Evolutionary conservation across 2,329 filamentous ascomycete genomes (phyloP).

Genomic region (Cyclaneusma minus): DNA sequence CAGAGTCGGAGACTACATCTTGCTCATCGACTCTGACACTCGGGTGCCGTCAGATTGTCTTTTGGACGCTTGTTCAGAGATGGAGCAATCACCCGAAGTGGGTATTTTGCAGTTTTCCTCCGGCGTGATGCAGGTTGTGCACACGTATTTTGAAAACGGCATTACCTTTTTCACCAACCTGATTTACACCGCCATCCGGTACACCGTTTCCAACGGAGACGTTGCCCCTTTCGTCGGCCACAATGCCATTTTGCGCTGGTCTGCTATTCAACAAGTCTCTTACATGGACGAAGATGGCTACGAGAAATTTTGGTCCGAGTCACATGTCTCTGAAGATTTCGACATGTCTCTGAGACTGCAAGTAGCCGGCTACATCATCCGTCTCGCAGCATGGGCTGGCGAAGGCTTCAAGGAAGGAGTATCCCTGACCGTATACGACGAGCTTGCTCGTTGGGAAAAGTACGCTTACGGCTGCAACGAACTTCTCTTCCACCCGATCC

Average conservation of each 20-base stretch:
- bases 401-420: conserved; percentile 75
- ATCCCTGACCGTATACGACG: conserved; percentile 71
- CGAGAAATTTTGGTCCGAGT: conserved; percentile 72
- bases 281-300: conserved; percentile 56
- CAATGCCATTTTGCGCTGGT: conserved; percentile 63
- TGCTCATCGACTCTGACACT: conserved; percentile 66
- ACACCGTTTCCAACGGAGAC: conserved; percentile 62
- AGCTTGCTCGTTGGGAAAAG: conserved; percentile 75
- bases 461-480: conserved; percentile 77
- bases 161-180: conserved; percentile 61
- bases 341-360: conserved; percentile 69
- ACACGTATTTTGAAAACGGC: conserved; percentile 57
- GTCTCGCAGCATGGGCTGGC: conserved; percentile 56
- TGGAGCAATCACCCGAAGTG: conserved; percentile 66
- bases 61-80: conserved; percentile 65
- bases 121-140: conserved; percentile 64
- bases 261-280: conserved; percentile 57
- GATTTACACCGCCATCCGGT: conserved; percentile 63
- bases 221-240: conserved; percentile 71
- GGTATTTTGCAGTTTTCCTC: conserved; percentile 67
- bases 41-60: conserved; percentile 65
- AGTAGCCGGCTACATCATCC: conserved; percentile 55
- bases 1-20: conserved; percentile 70
- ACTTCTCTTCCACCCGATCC: conserved; percentile 64
- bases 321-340: conserved; percentile 68